Percentiles rank a stretch among this genome's conserved stretches.
These are phyloP conservation scores for Closterium sp. DNA, from an alignment of 139 green algal genomes.

Conservation along the genomic window DNA sequence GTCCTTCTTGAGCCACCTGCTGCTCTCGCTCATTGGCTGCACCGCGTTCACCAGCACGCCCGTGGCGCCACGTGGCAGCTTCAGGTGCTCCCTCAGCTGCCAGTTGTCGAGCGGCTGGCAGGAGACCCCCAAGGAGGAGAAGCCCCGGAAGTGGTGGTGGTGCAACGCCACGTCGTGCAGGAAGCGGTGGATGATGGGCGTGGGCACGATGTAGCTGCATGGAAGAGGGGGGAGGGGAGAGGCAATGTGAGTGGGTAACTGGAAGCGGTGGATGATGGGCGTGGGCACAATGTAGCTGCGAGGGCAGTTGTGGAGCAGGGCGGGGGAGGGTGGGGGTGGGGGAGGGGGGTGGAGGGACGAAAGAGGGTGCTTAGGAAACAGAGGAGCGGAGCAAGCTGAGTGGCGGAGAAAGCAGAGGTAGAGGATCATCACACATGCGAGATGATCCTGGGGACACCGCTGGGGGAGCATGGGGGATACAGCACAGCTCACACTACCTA, in stretches of 20 bases:
- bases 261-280: background rate
- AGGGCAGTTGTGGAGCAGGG: no score
- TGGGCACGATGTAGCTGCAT: slow-evolving; percentile 91
- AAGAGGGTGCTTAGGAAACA: background rate
- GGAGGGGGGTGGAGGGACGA: background rate
- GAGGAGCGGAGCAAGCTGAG: background rate
- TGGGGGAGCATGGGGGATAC: background rate
- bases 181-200: slow-evolving; percentile 92
- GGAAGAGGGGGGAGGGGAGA: slow-evolving; percentile 89
- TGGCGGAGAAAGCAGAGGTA: background rate
- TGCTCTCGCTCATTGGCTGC: slow-evolving; percentile 17
- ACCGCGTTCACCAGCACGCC: slow-evolving; percentile 52
- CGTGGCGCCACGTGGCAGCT: slow-evolving; percentile 36
- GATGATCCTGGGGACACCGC: background rate
- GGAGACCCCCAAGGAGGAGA: slow-evolving; percentile 74
- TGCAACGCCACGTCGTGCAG: slow-evolving; percentile 75
- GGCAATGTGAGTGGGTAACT: slow-evolving; percentile 90
- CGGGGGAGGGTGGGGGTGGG: background rate
- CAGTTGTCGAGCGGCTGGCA: slow-evolving; percentile 92
- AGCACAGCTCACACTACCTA: no score
- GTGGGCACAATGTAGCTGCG: background rate
- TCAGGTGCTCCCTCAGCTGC: slow-evolving; percentile 51
- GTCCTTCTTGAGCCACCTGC: slow-evolving; percentile 8
- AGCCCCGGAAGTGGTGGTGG: slow-evolving; percentile 72
- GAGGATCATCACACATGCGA: background rate